A percentile compares a stretch with the other conserved stretches of the same genome.
Evolutionary conservation across 1,284 basidiomycete genomes (phyloP).

Genomic region (Microbotryum silenes-acaulis): DNA sequence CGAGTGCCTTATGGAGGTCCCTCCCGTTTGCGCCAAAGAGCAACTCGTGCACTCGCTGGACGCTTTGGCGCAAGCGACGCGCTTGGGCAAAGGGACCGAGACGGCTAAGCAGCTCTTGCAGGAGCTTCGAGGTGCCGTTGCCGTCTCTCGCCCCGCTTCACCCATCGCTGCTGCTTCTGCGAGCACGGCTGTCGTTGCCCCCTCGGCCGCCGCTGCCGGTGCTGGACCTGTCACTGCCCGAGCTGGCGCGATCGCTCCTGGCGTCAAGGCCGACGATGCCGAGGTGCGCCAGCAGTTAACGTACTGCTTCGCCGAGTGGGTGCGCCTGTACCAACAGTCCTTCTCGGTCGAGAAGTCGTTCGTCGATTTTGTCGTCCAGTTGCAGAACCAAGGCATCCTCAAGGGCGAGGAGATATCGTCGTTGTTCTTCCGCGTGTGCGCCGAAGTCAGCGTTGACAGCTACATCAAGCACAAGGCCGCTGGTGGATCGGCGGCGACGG

Average conservation of each 20-base stretch:
- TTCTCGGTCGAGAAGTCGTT: slow-evolving; percentile 82
- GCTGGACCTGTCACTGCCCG: slow-evolving; percentile 23
- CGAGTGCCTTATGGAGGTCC: slow-evolving; percentile 72
- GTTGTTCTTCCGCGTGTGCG: slow-evolving; percentile 96
- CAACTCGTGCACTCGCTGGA: slow-evolving; percentile 79
- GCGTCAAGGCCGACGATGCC: slow-evolving; percentile 14
- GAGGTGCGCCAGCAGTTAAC: slow-evolving; percentile 47
- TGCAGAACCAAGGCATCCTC: slow-evolving; percentile 92
- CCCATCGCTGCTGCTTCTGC: slow-evolving; percentile 22
- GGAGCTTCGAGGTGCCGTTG: neutral
- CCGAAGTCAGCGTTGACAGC: slow-evolving; percentile 85
- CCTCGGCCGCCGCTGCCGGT: neutral
- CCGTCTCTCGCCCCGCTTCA: neutral
- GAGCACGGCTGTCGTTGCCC: neutral
- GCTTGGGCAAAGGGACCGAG: slow-evolving; percentile 67
- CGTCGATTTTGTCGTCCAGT: slow-evolving; percentile 90
- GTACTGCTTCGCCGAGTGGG: slow-evolving; percentile 71
- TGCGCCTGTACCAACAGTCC: slow-evolving; percentile 85
- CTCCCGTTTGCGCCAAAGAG: slow-evolving; percentile 63
- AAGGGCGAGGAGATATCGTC: slow-evolving; percentile 94
- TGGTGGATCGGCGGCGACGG: slow-evolving; percentile 64
- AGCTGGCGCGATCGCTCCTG: slow-evolving; percentile 2
- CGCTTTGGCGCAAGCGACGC: slow-evolving; percentile 63
- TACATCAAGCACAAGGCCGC: slow-evolving; percentile 78
- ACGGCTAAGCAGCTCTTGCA: slow-evolving; percentile 46